Conservation (phyloP, 2,329 filamentous ascomycete species). For the Exophiala alcalophila region DNA sequence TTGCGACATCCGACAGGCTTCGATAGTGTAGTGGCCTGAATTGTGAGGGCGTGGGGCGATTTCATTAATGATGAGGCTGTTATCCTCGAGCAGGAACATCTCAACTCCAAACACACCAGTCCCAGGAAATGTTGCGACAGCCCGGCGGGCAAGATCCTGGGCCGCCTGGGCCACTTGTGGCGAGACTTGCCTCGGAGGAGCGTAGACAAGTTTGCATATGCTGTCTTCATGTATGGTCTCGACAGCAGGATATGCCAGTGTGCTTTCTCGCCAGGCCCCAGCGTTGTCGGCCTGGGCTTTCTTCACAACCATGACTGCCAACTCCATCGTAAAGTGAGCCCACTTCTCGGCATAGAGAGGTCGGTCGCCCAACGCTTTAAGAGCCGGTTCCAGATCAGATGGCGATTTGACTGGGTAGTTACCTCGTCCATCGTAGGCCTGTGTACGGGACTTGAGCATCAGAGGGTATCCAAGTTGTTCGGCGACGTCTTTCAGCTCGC, state of each 20-base stretch:
- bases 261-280: constrained; percentile 38
- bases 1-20: constrained; percentile 84
- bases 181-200: constrained; percentile 71
- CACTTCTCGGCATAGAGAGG: constrained; percentile 87
- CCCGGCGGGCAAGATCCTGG: constrained; percentile 72
- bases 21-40: constrained; percentile 92
- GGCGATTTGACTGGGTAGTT: constrained; percentile 64
- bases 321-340: constrained; percentile 78
- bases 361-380: constrained; percentile 65
- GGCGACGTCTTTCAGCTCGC: constrained; percentile 51
- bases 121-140: constrained; percentile 76
- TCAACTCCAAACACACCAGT: constrained; percentile 95
- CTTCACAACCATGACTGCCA: constrained; percentile 92
- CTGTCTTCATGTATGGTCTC: constrained; percentile 95
- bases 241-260: constrained; percentile 77
- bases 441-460: constrained; percentile 82
- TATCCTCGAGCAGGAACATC: constrained; percentile 80
- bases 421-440: constrained; percentile 76
- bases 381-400: constrained; percentile 62
- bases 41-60: constrained; percentile 83
- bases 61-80: constrained; percentile 76
- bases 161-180: constrained; percentile 61
- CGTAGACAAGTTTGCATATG: constrained; percentile 89
- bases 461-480: constrained; percentile 68
- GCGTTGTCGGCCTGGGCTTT: constrained; percentile 64